Evolutionary conservation across 768 basidiomycete genomes (phyloP), one percentile per base, ranked within the genome.

Genomic region (Pisolithus microcarpus): DNA sequence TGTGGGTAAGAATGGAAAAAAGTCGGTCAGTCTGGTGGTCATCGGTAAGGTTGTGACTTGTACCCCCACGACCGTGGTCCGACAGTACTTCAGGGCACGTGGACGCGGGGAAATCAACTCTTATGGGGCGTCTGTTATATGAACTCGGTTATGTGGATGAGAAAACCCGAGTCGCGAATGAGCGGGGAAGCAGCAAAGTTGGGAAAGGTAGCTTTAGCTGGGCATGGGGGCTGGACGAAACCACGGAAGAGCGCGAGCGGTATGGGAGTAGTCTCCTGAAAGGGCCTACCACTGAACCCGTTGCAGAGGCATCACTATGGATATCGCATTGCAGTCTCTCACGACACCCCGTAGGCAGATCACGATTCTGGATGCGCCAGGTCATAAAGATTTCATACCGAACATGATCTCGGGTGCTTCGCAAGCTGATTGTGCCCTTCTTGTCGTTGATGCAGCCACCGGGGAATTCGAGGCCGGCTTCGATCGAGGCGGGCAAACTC

Each of bases 321-420:
- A 98, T 62, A 87, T 99, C 50, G 94, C 93, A 2, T 75, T 85
- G 48, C 87, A 93, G 60, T 81, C 83, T 40, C 73, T 91, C 52
- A 65, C 76, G 5, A 97, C 93, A 0, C 71, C 81, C 0, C 77
- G 85, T 56, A 78, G 87, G 46, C 78, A 82, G 55, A 83, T 98
- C 57, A 96, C 92, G 1, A 80, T 99, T n/a, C 79, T 99, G 28
- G 96, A 99, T 60, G 95, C 95, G 0, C 96, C 96, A 0, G 96
- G 96, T 0, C 96, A 99, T 68, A 87, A 84, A 57, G 96, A 99
- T 62, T 98, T 98, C 60, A 87, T 99, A 55, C 96, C 96, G 1
- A 98, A 98, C 64, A 98, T 98, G 95, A 99, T 99, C 48, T 97
- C 94, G 0, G 96, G 96, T 1, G 95, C 96, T 7, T 84, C 94